These are phyloP conservation scores for Yarrowia sp. DNA, from an alignment of 805 yeast genomes.

Conservation along the genomic window DNA sequence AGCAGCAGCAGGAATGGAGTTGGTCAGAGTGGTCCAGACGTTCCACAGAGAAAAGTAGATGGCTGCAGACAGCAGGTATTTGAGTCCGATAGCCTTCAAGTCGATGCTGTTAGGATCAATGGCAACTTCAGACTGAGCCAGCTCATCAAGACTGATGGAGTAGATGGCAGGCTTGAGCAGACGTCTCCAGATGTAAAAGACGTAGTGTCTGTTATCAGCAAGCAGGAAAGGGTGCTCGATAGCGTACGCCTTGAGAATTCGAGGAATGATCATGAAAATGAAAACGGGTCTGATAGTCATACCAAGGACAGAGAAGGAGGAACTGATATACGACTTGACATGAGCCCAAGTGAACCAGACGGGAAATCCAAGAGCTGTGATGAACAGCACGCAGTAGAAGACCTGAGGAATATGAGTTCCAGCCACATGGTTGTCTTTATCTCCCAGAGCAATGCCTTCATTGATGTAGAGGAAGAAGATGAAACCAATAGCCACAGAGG, in stretches of 20 bases:
- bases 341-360: constrained; percentile 54
- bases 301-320: constrained; percentile 25
- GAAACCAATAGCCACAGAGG: constrained; percentile 53
- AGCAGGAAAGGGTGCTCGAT: constrained; percentile 84
- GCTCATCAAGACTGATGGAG: constrained; percentile 13
- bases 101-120: constrained; percentile 54
- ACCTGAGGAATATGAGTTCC: constrained; percentile 75
- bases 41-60: constrained; percentile 42
- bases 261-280: constrained; percentile 10
- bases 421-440: constrained; percentile 76
- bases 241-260: constrained; percentile 42
- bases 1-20: constrained; percentile 15
- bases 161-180: constrained; percentile 47
- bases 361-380: constrained; percentile 68
- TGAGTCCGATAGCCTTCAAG: constrained; percentile 27
- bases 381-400: constrained; percentile 70
- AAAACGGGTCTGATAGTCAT: background rate
- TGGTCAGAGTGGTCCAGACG: constrained; percentile 39
- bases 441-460: constrained; percentile 89
- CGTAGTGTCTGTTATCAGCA: constrained; percentile 92
- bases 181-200: constrained; percentile 78
- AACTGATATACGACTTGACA: background rate
- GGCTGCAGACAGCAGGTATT: constrained; percentile 8
- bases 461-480: constrained; percentile 58
- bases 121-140: background rate